These are phyloP conservation scores for Curvularia sp. DNA, from an alignment of 2,329 filamentous ascomycete genomes.

Conservation along the genomic window DNA sequence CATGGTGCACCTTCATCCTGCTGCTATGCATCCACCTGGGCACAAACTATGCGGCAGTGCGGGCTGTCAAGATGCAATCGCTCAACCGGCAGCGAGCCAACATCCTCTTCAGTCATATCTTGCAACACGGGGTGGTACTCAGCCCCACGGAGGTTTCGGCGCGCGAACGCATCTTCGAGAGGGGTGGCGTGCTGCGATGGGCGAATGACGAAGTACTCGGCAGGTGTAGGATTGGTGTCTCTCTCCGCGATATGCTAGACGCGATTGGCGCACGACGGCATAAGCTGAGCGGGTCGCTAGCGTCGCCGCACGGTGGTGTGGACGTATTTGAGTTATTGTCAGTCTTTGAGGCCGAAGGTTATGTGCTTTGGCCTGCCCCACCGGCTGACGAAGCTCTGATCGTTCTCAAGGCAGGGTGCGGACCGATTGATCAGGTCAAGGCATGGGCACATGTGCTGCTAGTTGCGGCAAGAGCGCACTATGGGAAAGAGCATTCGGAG, in stretches of 20 bases:
- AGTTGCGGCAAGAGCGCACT: constrained; percentile 46
- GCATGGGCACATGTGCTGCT: constrained; percentile 69
- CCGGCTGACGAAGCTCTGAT: constrained; percentile 57
- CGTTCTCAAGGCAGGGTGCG: constrained; percentile 67
- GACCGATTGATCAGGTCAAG: constrained; percentile 60
- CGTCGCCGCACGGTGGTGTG: constrained; percentile 33
- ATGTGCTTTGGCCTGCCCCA: constrained; percentile 65
- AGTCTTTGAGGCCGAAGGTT: constrained; percentile 60
- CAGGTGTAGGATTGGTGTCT: constrained; percentile 62
- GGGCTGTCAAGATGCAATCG: constrained; percentile 80
- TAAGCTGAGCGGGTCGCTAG: constrained; percentile 32
- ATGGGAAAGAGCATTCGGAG: background rate
- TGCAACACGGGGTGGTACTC: constrained; percentile 56
- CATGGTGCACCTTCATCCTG: constrained; percentile 74
- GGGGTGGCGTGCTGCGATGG: constrained; percentile 71
- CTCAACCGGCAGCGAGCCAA: constrained; percentile 87
- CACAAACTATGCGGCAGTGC: constrained; percentile 87
- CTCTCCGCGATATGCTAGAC: constrained; percentile 48
- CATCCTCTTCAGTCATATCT: constrained; percentile 69
- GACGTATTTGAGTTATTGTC: constrained; percentile 58
- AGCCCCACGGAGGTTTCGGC: constrained; percentile 70
- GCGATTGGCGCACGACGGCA: constrained; percentile 34
- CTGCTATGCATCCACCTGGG: constrained; percentile 79
- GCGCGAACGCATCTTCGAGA: constrained; percentile 65
- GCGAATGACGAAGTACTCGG: constrained; percentile 57